Evolutionary conservation across 169 alveolate genomes (phyloP), one percentile per base, ranked within the genome.

Genomic region (Eimeria acervulina): DNA sequence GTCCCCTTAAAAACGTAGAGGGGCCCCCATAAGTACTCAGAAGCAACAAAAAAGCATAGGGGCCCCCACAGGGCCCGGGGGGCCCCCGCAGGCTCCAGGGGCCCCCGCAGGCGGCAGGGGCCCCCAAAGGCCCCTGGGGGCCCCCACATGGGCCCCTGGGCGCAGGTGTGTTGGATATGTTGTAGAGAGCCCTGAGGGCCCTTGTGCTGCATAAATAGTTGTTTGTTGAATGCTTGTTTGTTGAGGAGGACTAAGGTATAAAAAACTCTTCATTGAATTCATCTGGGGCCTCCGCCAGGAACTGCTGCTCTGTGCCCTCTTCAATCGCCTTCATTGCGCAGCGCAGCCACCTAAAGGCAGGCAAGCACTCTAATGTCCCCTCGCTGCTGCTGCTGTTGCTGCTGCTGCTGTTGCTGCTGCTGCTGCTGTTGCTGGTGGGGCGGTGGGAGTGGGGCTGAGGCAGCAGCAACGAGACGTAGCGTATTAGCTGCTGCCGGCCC

Each of bases 401-500:
- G 87, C 33, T 8, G 87, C 87, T 23, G 52, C 61, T 76, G 7
- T 33, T 38, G 87, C 28, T 76, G 87, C 28, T 81, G 70, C 74
- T 81, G 72, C 70, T 26, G 90, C 70, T 28, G 90, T 74, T 81
- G 90, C 28, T 81, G 90, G 90, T n/a, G 90, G 47, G 44, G 90
- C 90, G 38, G 90, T 12, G 6, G 26, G 47, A 44, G 21, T 42
- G 42, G 15, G 70, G 68, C 90, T 81, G 90, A 0, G 90, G 90
- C 47, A 81, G 74, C 68, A 81, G 90, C 90, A 44, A 47, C 42
- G 90, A 44, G 31, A 66, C 47, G 33, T n/a, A 66, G 28, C 26
- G 90, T 61, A 52, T 33, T 74, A 81, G 55, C 74, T 52, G 90
- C 90, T n/a, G 90, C 90, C 90, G 15, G n/a, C 90, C 90, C 87